Percentiles rank a stretch among this genome's conserved stretches.
These are phyloP conservation scores for Lasiosphaeris hirsuta DNA, from an alignment of 495 filamentous ascomycete species.

Conservation along the genomic window DNA sequence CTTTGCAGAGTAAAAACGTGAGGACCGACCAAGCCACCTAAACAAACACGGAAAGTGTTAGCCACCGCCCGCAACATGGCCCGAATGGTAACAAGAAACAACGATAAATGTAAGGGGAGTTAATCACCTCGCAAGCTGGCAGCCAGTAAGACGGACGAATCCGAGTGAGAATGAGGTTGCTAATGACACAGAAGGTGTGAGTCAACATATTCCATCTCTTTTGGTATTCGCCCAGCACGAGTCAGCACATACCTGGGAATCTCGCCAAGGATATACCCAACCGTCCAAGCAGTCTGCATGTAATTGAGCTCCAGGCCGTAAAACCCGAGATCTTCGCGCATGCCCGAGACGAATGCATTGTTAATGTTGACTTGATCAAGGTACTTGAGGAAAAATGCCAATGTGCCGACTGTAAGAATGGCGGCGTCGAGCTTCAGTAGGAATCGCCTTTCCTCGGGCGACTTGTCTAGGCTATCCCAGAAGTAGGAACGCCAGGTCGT, in stretches of 20 bases:
- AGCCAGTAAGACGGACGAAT: constrained; percentile 59
- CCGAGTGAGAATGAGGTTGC: constrained; percentile 38
- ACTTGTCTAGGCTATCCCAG: constrained; percentile 62
- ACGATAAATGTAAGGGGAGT: no score
- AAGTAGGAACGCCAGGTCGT: constrained; percentile 41
- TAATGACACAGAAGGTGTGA: neutral
- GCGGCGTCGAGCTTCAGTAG: constrained; percentile 58
- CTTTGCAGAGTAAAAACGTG: constrained; percentile 48
- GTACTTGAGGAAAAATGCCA: constrained; percentile 55
- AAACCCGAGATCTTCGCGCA: constrained; percentile 54
- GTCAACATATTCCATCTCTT: no score
- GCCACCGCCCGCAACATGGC: no score
- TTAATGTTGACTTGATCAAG: constrained; percentile 58
- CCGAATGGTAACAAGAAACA: no score
- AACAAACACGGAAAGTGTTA: no score
- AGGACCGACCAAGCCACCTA: constrained; percentile 46
- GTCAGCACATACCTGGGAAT: constrained; percentile 50
- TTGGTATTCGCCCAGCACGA: no score
- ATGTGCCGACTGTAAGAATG: constrained; percentile 38
- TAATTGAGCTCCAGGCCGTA: constrained; percentile 52
- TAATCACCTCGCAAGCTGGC: constrained; percentile 50
- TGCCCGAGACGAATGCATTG: constrained; percentile 44
- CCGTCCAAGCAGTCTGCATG: constrained; percentile 56
- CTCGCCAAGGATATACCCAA: constrained; percentile 62
- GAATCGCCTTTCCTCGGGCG: constrained; percentile 56